Percentiles rank a stretch among this genome's conserved stretches.
These are phyloP conservation scores for Adansonia madagascariensis DNA, from an alignment of 441 rosid species.

Conservation along the genomic window DNA sequence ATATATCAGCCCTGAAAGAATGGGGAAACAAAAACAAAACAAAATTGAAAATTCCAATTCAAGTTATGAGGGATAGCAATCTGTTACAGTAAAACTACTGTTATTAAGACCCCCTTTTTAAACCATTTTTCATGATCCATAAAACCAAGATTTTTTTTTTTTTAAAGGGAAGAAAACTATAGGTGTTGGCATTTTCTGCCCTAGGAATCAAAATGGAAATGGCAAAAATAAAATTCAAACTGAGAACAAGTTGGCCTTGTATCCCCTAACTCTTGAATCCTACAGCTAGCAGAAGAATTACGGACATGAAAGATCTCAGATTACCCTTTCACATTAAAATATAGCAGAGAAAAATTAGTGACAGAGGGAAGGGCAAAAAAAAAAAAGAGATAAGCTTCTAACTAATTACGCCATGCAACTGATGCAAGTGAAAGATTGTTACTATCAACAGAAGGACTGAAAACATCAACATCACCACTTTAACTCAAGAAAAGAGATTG, in stretches of 20 bases:
- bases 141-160: neutral
- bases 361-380: too few species aligned
- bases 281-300: neutral
- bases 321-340: neutral
- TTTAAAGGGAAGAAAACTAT: neutral
- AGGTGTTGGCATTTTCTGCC: neutral
- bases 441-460: neutral
- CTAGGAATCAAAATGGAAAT: neutral
- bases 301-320: neutral
- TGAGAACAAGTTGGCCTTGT: neutral
- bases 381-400: neutral
- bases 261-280: neutral
- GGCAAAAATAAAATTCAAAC: neutral
- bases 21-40: too few species aligned
- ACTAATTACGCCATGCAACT: neutral
- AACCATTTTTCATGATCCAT: neutral
- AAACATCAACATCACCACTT: constrained; percentile 15
- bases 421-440: neutral
- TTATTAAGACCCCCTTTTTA: neutral
- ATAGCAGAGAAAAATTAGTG: neutral
- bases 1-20: too few species aligned
- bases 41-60: neutral
- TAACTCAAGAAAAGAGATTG: constrained; percentile 16
- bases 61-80: neutral
- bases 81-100: neutral